Evolutionary conservation across 1,284 basidiomycete genomes (phyloP).

Genomic region (Phenoliferia sp.): DNA sequence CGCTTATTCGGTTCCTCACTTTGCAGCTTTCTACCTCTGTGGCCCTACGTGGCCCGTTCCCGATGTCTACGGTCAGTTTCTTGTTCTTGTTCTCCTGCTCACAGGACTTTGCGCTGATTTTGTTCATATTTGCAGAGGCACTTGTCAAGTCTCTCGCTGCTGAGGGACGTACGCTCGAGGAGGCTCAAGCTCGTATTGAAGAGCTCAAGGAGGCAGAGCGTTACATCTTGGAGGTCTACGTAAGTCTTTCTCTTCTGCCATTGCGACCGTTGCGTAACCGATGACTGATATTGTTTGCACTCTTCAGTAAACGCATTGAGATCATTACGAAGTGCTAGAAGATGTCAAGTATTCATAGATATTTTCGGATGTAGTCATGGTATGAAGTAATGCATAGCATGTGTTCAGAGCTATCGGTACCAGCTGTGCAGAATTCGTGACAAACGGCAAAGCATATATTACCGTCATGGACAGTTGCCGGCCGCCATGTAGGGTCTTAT

Average conservation of each 20-base stretch:
- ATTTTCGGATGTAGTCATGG: too few relatives aligned
- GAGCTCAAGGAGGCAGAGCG: conserved; percentile 93
- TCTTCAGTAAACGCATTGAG: too few relatives aligned
- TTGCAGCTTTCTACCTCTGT: conserved; percentile 84
- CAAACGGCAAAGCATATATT: too few relatives aligned
- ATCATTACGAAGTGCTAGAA: too few relatives aligned
- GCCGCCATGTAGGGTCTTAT: too few relatives aligned
- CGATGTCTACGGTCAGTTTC: conserved; percentile 64
- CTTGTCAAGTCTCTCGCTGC: conserved; percentile 72
- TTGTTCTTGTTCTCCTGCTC: conserved; percentile 24
- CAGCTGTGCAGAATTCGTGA: too few relatives aligned
- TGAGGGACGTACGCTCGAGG: conserved; percentile 59
- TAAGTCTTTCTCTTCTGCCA: not conserved
- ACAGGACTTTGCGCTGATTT: conserved; percentile 33
- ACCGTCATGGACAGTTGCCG: too few relatives aligned
- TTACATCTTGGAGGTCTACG: conserved; percentile 84
- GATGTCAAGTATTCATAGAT: too few relatives aligned
- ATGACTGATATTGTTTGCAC: too few relatives aligned
- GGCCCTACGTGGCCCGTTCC: conserved; percentile 90
- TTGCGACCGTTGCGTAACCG: too few relatives aligned
- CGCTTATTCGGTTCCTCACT: not conserved
- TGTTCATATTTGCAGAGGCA: conserved; percentile 59
- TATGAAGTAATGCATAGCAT: too few relatives aligned
- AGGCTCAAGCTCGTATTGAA: conserved; percentile 81
- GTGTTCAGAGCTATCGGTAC: too few relatives aligned